Base-by-base conservation (phyloP, 169 alveolate genomes). In the Plasmodium gallinaceum region DNA sequence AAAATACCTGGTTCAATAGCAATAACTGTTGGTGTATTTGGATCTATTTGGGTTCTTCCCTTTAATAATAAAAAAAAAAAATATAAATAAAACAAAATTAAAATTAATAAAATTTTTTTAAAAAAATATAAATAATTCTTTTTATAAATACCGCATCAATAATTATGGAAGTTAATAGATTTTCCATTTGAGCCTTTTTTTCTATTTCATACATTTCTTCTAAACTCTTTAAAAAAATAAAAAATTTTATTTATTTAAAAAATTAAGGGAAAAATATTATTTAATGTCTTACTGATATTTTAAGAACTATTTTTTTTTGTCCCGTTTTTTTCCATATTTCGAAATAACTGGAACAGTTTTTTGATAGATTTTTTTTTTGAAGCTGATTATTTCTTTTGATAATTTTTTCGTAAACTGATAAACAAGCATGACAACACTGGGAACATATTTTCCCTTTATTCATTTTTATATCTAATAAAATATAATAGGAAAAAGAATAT, bases 391-490 rank as follows among this genome's bases (percentile, higher is more conserved):
- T 86, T 71, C 92, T 58, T 62, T 86, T 86, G 48, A 86, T 0
- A 70, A 86, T 66, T 86, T 86, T 86, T 52, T 86, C 87, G 43
- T 86, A 86, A 14, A 86, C 88, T 5, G 78, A 32, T 72, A 86
- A 18, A 37, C 92, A 86, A 18, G 98, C 99, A 92, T 97, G 99
- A 12, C 98, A 97, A 51, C 98, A 97, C 91, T 97, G 97, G 39
- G 99, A 98, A 10, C 98, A 97, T 14, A 97, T 96, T 91, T 97
- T 97, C 6, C 99, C 99, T 80, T 95, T 94, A 45, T 97, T 97
- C 99, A 97, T 97, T 75, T 96, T 96, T 60, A 97, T 76, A 88
- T 97, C 99, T 94, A 60, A 22, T 26, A 16, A 51, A 68, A n/a
- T n/a, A n/a, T n/a, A n/a, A n/a, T n/a, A n/a, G n/a, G n/a, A n/a